Conservation (phyloP, 2,329 filamentous ascomycete genomes). For the Lachnellula subtilissima region DNA sequence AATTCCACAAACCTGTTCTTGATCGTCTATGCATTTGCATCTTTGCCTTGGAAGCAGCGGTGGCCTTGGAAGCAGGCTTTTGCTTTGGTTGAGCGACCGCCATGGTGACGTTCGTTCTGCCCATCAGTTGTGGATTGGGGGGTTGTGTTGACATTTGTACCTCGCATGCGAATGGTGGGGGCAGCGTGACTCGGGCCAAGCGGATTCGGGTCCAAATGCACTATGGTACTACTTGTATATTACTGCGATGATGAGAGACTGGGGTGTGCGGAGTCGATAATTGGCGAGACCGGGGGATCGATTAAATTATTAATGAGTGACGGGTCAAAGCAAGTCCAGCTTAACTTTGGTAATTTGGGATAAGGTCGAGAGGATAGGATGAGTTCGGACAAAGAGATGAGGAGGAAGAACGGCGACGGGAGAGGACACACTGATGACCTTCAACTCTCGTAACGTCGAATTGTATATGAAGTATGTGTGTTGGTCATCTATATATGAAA, state of each 20-base stretch:
- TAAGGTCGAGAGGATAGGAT: conserved; percentile 22
- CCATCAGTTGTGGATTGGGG: conserved; percentile 49
- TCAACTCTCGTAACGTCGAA: conserved; percentile 22
- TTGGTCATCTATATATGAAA: conserved; percentile 29
- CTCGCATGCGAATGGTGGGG: conserved; percentile 29
- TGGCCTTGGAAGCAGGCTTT: conserved; percentile 52
- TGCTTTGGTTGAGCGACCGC: conserved; percentile 57
- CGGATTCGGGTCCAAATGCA: conserved; percentile 17
- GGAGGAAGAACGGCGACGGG: conserved; percentile 17
- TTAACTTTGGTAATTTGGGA: conserved; percentile 26
- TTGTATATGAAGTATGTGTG: conserved; percentile 17
- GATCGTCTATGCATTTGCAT: conserved; percentile 90
- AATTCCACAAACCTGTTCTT: conserved; percentile 71
- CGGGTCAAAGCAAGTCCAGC: conserved; percentile 34
- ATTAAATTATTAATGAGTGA: conserved; percentile 40
- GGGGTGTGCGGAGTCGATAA: conserved; percentile 25
- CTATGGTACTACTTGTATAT: conserved; percentile 19
- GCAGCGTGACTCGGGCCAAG: conserved; percentile 27
- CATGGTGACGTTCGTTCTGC: conserved; percentile 42
- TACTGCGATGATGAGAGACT: conserved; percentile 22
- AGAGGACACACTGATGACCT: conserved; percentile 24
- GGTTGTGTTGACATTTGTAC: conserved; percentile 59
- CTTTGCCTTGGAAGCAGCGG: conserved; percentile 60
- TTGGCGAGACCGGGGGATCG: conserved; percentile 32
- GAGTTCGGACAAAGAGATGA: conserved; percentile 11